A percentile compares a stretch with the other conserved stretches of the same genome.
Evolutionary conservation across 2,329 filamentous ascomycete genomes (phyloP).

Genomic region (Phaeosphaeria sp.): DNA sequence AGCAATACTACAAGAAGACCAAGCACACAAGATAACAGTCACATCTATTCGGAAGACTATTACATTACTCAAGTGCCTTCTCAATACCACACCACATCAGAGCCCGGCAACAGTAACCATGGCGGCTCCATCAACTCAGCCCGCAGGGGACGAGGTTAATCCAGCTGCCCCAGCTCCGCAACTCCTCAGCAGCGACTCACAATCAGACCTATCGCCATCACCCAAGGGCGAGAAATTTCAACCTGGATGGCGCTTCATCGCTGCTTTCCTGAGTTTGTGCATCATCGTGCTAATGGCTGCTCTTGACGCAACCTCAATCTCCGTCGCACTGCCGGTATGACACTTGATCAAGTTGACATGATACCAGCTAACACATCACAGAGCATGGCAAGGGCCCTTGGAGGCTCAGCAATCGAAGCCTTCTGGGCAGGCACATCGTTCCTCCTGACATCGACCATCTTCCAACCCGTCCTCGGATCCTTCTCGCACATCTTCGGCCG

Average conservation of each 20-base stretch:
- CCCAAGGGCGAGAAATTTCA: slow-evolving; percentile 30
- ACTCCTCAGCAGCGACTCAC: slow-evolving; percentile 9
- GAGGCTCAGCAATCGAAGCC: slow-evolving; percentile 48
- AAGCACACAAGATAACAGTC: background rate
- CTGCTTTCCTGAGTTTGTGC: slow-evolving; percentile 54
- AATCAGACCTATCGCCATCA: slow-evolving; percentile 12
- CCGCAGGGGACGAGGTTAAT: slow-evolving; percentile 17
- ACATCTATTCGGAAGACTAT: background rate
- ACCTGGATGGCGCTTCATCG: slow-evolving; percentile 38
- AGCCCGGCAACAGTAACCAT: slow-evolving; percentile 3
- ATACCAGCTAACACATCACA: slow-evolving; percentile 15
- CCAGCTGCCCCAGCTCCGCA: slow-evolving; percentile 6
- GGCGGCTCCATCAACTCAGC: slow-evolving; percentile 15
- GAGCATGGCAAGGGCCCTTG: slow-evolving; percentile 47
- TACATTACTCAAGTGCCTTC: background rate
- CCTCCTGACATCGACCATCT: slow-evolving; percentile 49
- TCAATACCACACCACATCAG: background rate
- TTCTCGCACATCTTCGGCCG: slow-evolving; percentile 51
- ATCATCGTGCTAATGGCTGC: slow-evolving; percentile 67
- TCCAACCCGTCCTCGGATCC: slow-evolving; percentile 49
- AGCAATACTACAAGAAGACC: background rate
- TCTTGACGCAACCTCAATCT: slow-evolving; percentile 70
- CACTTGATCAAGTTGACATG: background rate
- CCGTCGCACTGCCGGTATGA: slow-evolving; percentile 61
- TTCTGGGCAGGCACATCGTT: slow-evolving; percentile 53